phyloP scores from a whole-genome alignment of 164 flowering plant genomes.

The Nymphaea colorata region DNA sequence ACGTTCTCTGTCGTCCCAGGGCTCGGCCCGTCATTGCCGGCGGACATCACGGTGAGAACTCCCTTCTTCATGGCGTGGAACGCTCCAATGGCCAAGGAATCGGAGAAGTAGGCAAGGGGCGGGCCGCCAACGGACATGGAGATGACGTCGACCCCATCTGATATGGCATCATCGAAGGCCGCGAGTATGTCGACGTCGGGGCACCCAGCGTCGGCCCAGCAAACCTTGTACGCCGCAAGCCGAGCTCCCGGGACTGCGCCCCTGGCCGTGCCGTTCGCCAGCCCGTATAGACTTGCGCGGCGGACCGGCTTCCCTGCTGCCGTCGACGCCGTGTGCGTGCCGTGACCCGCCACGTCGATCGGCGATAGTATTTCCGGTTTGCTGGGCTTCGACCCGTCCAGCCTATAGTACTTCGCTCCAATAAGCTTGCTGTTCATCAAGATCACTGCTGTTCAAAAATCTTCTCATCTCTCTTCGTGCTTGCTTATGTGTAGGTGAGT shows the following conservation, averaged over 20 bases:
- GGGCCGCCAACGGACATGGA: constrained; percentile 57
- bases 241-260: constrained; percentile 74
- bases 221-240: constrained; percentile 72
- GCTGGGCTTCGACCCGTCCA: constrained; percentile 13
- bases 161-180: constrained; percentile 69
- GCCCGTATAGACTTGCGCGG: constrained; percentile 47
- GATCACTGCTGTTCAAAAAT: too few relatives aligned
- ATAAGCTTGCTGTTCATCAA: constrained; percentile 36
- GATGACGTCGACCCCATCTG: constrained; percentile 74
- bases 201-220: constrained; percentile 54
- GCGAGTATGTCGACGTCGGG: constrained; percentile 58
- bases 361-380: constrained; percentile 30
- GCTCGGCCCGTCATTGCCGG: constrained; percentile 64
- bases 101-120: constrained; percentile 11
- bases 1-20: constrained; percentile 22
- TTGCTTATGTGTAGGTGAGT: too few relatives aligned
- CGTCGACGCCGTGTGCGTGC: constrained; percentile 82
- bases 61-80: constrained; percentile 72
- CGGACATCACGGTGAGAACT: constrained; percentile 47
- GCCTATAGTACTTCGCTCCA: constrained; percentile 65
- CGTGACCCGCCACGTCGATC: constrained; percentile 51
- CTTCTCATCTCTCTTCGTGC: too few relatives aligned
- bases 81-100: constrained; percentile 48
- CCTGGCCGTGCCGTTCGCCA: constrained; percentile 55
- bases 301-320: constrained; percentile 36